Evolutionary conservation across 208 protist species (phyloP).

Genomic region (Trypanosoma scelopori): DNA sequence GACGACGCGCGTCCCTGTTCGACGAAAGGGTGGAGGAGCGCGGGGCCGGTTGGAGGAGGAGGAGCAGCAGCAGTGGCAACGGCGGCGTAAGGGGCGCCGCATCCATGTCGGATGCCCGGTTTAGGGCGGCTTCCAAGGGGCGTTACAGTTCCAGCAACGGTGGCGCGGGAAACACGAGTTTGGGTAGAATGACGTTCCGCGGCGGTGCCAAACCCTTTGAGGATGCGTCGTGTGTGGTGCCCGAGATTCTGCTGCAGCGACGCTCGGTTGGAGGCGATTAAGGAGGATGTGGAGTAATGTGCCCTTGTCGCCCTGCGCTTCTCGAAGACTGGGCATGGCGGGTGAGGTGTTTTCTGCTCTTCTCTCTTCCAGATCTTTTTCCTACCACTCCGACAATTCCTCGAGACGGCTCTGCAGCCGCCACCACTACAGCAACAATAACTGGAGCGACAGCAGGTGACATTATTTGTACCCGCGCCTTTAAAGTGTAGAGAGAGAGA

Average conservation of each 20-base stretch:
- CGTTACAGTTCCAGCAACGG: background rate
- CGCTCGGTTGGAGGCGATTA: constrained; percentile 1
- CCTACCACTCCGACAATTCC: background rate
- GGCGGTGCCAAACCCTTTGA: background rate
- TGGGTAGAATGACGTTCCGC: background rate
- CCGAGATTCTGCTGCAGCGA: constrained; percentile 20
- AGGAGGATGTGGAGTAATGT: background rate
- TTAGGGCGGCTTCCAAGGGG: background rate
- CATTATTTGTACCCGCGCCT: too few species aligned
- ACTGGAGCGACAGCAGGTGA: too few species aligned
- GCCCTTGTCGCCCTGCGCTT: background rate
- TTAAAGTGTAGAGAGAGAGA: too few species aligned
- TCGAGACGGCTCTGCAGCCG: too few species aligned
- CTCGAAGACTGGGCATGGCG: background rate
- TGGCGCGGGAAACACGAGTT: background rate
- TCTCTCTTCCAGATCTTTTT: background rate
- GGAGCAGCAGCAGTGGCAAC: background rate
- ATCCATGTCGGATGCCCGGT: background rate
- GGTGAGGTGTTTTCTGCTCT: background rate
- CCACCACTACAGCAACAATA: background rate
- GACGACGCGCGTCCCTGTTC: constrained; percentile 34
- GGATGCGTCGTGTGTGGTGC: constrained; percentile 25
- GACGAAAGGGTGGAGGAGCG: background rate
- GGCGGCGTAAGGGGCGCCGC: too few species aligned
- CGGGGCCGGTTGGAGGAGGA: background rate